phyloP scores from a whole-genome alignment of 768 basidiomycete genomes.

The Termitomyces sp. region DNA sequence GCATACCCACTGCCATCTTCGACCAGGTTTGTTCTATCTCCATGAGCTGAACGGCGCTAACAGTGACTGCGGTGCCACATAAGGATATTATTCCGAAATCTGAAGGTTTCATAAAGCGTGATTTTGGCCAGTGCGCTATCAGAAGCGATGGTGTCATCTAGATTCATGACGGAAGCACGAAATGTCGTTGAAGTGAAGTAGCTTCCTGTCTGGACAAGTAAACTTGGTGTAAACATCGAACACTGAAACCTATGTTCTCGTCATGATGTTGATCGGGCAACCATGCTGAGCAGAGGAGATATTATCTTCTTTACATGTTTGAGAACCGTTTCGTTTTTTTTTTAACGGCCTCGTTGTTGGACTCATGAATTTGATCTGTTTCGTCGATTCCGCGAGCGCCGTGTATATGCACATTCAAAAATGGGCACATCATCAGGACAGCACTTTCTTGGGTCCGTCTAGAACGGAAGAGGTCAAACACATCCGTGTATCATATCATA shows the following conservation, averaged over 20 bases:
- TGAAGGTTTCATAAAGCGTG: conserved; percentile 51
- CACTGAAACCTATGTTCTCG: background rate
- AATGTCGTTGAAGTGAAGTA: background rate
- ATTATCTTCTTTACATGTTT: conserved; percentile 5
- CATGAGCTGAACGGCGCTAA: background rate
- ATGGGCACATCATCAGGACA: background rate
- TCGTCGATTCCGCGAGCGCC: background rate
- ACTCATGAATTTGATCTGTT: background rate
- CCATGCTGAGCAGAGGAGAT: conserved; percentile 6
- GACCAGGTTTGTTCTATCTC: conserved; percentile 43
- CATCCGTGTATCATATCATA: background rate
- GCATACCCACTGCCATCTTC: conserved; percentile 72
- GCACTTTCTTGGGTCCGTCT: background rate
- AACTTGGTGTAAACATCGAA: background rate
- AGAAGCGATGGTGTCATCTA: conserved; percentile 49
- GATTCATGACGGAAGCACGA: background rate
- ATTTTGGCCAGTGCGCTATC: conserved; percentile 63
- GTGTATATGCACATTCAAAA: background rate
- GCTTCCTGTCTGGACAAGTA: background rate
- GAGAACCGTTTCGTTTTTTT: background rate
- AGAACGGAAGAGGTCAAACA: background rate
- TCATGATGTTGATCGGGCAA: background rate
- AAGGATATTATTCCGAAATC: conserved; percentile 65
- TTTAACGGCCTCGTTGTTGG: background rate
- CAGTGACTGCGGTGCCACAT: background rate